These are phyloP conservation scores for Discostella pseudostelligera DNA, from an alignment of 108 stramenopile species.

Conservation along the genomic window DNA sequence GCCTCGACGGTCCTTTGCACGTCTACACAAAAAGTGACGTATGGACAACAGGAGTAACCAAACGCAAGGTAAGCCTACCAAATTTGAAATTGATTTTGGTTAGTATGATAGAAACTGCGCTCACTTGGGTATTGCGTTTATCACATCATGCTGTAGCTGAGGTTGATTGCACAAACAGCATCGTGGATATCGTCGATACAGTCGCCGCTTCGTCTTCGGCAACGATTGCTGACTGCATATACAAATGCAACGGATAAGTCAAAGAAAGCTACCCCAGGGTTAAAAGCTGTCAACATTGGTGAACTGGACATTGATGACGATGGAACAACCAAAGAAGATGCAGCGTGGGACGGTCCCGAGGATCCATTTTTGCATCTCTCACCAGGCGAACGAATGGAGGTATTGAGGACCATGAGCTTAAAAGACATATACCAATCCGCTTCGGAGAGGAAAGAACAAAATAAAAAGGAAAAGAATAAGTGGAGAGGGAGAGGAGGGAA, in stretches of 20 bases:
- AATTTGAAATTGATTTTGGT: background rate
- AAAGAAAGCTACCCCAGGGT: constrained; percentile 22
- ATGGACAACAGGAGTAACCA: constrained; percentile 40
- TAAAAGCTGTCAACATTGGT: constrained; percentile 46
- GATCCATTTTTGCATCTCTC: constrained; percentile 67
- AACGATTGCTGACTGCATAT: constrained; percentile 20
- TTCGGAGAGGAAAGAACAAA: constrained; percentile 42
- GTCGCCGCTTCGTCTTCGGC: constrained; percentile 45
- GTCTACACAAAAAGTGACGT: constrained; percentile 62
- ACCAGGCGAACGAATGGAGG: constrained; percentile 55
- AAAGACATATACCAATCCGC: constrained; percentile 52
- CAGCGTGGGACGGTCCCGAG: constrained; percentile 61
- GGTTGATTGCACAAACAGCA: constrained; percentile 29
- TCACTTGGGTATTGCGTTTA: background rate
- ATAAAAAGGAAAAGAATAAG: constrained; percentile 44
- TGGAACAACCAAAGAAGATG: constrained; percentile 44
- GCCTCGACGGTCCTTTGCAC: constrained; percentile 43
- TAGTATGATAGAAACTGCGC: background rate
- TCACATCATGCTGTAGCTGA: constrained; percentile 15
- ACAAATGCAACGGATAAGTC: constrained; percentile 7
- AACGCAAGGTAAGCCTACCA: constrained; percentile 31
- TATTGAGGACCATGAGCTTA: constrained; percentile 58
- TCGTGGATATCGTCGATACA: constrained; percentile 32
- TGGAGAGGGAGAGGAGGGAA: constrained; percentile 19
- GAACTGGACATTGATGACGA: constrained; percentile 43